Conservation (phyloP, 805 yeast genomes). For the Ogataea chonburiensis region DNA sequence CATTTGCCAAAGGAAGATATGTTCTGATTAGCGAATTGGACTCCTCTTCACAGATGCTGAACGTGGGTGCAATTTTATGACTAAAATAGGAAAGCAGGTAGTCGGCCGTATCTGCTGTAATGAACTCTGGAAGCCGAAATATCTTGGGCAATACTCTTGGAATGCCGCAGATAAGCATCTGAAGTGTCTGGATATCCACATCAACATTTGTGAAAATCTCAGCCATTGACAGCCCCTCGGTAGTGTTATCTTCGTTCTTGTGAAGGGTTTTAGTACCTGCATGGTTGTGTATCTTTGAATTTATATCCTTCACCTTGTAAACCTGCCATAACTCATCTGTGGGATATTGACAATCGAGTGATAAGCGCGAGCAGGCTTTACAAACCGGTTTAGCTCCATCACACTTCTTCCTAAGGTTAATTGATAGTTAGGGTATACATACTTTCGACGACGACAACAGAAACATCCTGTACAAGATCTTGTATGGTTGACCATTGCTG, state of each 20-base stretch:
- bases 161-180: no score
- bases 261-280: no score
- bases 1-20: conserved; percentile 11
- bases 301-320: not conserved
- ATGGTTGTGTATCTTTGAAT: conserved; percentile 1
- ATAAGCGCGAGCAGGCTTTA: conserved; percentile 5
- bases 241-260: no score
- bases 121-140: conserved; percentile 6
- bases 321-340: conserved; percentile 7
- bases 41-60: conserved; percentile 11
- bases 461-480: conserved; percentile 12
- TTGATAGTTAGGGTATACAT: not conserved
- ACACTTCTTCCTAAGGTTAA: conserved; percentile 9
- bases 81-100: conserved; percentile 10
- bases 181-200: no score
- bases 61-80: conserved; percentile 10
- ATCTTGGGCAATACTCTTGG: no score
- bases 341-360: conserved; percentile 8
- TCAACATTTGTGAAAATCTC: no score
- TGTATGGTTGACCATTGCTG: not conserved
- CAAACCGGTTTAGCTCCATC: conserved; percentile 9
- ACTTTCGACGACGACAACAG: conserved; percentile 12
- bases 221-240: no score
- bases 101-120: conserved; percentile 10
- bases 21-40: conserved; percentile 11